phyloP scores from a whole-genome alignment of 257 asterid genomes.

The Fraxinus pennsylvanica region DNA sequence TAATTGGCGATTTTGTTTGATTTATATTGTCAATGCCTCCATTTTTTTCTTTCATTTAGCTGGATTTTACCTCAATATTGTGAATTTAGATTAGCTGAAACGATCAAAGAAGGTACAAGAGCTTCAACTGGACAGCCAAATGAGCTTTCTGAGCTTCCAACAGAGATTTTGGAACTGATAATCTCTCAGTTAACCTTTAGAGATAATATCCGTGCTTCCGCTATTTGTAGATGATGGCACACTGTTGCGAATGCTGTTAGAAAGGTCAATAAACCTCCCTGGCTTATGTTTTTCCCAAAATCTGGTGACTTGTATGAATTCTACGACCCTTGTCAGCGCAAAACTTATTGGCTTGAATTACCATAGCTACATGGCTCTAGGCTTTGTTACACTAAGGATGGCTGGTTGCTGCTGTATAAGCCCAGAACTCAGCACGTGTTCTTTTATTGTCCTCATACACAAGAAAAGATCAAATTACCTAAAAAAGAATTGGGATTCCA shows the following conservation, averaged over 20 bases:
- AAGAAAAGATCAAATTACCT: constrained; percentile 42
- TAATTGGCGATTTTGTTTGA: not conserved
- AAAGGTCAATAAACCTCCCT: constrained; percentile 48
- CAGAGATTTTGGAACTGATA: constrained; percentile 41
- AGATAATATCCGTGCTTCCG: constrained; percentile 57
- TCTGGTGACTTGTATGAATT: constrained; percentile 45
- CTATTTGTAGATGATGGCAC: constrained; percentile 52
- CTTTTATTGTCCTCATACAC: constrained; percentile 50
- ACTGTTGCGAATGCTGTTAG: constrained; percentile 43
- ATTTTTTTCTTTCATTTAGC: not conserved
- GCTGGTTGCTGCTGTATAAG: constrained; percentile 57
- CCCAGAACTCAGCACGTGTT: constrained; percentile 35
- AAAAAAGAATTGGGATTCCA: constrained; percentile 35
- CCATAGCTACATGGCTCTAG: constrained; percentile 42
- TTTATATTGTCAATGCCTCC: not conserved
- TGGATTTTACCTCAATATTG: not conserved
- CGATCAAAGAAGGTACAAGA: constrained; percentile 9
- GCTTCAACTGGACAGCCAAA: constrained; percentile 16
- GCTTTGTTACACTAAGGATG: constrained; percentile 50
- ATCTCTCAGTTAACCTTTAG: constrained; percentile 39
- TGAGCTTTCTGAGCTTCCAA: constrained; percentile 34
- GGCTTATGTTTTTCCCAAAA: constrained; percentile 54
- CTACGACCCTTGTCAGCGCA: constrained; percentile 51
- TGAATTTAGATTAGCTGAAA: constrained; percentile 32
- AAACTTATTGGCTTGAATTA: constrained; percentile 42